Evolutionary conservation across 352 stramenopile genomes (phyloP).

Genomic region (Pythium sukuiense): DNA sequence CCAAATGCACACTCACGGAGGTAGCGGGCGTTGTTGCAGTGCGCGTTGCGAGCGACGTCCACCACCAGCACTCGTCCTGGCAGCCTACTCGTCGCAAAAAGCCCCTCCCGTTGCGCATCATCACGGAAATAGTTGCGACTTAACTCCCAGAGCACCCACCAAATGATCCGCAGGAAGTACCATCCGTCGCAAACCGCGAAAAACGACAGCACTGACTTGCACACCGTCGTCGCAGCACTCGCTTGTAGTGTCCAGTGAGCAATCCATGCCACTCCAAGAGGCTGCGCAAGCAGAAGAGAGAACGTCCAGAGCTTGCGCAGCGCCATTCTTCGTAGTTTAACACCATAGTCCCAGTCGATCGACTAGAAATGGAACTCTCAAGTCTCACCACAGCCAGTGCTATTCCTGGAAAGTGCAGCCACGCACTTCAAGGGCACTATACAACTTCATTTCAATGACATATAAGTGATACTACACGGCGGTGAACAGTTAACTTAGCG

Average conservation of each 20-base stretch:
- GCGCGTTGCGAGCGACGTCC: constrained; percentile 80
- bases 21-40: constrained; percentile 84
- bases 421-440: constrained; percentile 9
- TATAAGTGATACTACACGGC: background rate
- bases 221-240: background rate
- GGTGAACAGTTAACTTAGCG: constrained; percentile 10
- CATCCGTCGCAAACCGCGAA: constrained; percentile 71
- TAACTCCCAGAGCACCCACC: constrained; percentile 14
- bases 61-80: constrained; percentile 45
- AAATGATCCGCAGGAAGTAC: constrained; percentile 60
- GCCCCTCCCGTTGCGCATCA: constrained; percentile 21
- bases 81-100: constrained; percentile 55
- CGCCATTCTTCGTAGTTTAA: constrained; percentile 18
- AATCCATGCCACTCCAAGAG: constrained; percentile 30
- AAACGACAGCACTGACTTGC: constrained; percentile 39
- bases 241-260: background rate
- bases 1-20: constrained; percentile 79
- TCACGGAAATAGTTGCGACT: background rate
- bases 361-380: too few species aligned
- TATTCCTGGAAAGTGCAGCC: constrained; percentile 4
- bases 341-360: background rate
- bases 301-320: constrained; percentile 48
- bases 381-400: background rate
- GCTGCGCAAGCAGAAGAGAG: constrained; percentile 48
- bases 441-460: background rate